phyloP scores from a whole-genome alignment of 176 grass and related monocot genomes.

The maize (Zea mays) region DNA sequence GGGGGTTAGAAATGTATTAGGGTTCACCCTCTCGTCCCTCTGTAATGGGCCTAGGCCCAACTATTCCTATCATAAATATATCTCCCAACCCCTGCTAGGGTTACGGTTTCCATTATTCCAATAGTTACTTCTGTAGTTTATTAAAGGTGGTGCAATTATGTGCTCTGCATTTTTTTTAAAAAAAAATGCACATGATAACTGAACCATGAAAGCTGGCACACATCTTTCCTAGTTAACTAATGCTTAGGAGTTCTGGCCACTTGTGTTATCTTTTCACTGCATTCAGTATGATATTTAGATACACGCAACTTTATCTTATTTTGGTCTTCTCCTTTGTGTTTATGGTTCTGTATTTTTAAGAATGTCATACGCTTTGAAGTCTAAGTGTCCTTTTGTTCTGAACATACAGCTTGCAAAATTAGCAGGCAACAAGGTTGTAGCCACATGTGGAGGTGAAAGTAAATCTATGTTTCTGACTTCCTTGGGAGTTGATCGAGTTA shows the following conservation, averaged over 20 bases:
- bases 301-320: slow-evolving; percentile 12
- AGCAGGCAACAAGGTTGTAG: slow-evolving; percentile 93
- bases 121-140: slow-evolving; percentile 35
- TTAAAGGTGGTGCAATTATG: neutral
- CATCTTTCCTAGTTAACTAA: slow-evolving; percentile 5
- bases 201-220: slow-evolving; percentile 19
- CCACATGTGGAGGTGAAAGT: slow-evolving; percentile 85
- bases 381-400: slow-evolving; percentile 24
- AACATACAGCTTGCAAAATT: slow-evolving; percentile 79
- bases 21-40: no score
- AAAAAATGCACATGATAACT: slow-evolving; percentile 16
- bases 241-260: slow-evolving; percentile 2
- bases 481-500: slow-evolving; percentile 84
- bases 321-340: slow-evolving; percentile 3
- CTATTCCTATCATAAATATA: no score
- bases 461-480: slow-evolving; percentile 78
- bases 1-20: no score
- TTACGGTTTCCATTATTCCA: no score
- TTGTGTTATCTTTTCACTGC: slow-evolving; percentile 18
- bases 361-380: neutral
- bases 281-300: slow-evolving; percentile 23
- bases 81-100: no score
- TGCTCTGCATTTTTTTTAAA: neutral
- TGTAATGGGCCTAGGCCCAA: no score
- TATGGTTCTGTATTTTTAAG: slow-evolving; percentile 29